A percentile compares a stretch with the other conserved stretches of the same genome.
Evolutionary conservation across 495 filamentous ascomycete species (phyloP).

Genomic region (Talaromyces stipitatus): DNA sequence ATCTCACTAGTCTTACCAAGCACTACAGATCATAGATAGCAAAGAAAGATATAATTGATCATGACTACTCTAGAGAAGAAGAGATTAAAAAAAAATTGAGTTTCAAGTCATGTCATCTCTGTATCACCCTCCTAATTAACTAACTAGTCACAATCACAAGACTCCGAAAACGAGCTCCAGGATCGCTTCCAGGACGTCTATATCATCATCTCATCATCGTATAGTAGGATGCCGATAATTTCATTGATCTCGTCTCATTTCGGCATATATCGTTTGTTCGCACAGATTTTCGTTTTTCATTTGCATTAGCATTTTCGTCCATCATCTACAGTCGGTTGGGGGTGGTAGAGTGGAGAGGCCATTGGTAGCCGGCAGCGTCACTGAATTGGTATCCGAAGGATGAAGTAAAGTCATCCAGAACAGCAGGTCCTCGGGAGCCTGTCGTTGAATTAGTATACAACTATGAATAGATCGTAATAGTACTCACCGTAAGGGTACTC

Average conservation of each 20-base stretch:
- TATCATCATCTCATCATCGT: neutral
- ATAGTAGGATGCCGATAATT: neutral
- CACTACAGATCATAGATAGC: too few relatives aligned
- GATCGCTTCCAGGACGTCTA: neutral
- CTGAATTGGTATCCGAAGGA: slow-evolving; percentile 99
- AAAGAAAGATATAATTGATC: neutral
- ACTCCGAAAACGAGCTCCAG: neutral
- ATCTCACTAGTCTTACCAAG: too few relatives aligned
- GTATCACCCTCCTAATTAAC: neutral
- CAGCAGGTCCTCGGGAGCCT: slow-evolving; percentile 95
- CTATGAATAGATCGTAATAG: neutral
- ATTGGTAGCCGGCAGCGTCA: slow-evolving; percentile 93
- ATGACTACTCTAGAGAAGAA: neutral
- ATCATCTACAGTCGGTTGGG: slow-evolving; percentile 61
- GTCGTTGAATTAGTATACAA: slow-evolving; percentile 9
- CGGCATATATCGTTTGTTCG: neutral
- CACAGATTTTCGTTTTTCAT: neutral
- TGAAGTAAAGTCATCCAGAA: slow-evolving; percentile 95
- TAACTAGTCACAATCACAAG: neutral
- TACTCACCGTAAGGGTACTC: slow-evolving; percentile 96
- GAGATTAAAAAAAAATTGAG: too few relatives aligned
- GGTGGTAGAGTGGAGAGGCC: slow-evolving; percentile 62
- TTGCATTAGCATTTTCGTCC: neutral
- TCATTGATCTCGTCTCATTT: neutral
- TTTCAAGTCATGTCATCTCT: too few relatives aligned